These are phyloP conservation scores for Vicia faba DNA, from an alignment of 306 rosid genomes.

Conservation along the genomic window DNA sequence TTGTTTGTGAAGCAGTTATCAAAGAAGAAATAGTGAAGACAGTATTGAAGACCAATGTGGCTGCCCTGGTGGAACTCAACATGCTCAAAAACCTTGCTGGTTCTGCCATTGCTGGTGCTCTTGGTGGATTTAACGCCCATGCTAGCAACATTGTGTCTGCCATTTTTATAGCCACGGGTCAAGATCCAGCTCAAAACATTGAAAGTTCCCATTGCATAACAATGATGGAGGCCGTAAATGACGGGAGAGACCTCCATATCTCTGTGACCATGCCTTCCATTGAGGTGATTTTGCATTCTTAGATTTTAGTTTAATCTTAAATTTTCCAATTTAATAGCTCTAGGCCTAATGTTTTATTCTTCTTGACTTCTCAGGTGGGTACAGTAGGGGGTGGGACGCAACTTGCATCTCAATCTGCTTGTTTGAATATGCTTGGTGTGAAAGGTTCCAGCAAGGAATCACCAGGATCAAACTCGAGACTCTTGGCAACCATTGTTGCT, in stretches of 20 bases:
- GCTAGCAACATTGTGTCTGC: conserved; percentile 86
- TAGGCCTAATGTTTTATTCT: conserved; percentile 22
- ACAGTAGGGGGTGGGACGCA: conserved; percentile 85
- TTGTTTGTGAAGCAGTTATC: conserved; percentile 74
- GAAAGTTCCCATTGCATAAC: conserved; percentile 86
- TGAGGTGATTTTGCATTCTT: conserved; percentile 55
- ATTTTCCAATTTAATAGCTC: conserved; percentile 13
- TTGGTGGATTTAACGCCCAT: conserved; percentile 80
- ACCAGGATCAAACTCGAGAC: conserved; percentile 71
- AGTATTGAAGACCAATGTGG: conserved; percentile 67
- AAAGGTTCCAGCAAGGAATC: conserved; percentile 73
- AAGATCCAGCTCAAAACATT: conserved; percentile 82
- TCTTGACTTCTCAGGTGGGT: conserved; percentile 57
- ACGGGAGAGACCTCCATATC: conserved; percentile 72
- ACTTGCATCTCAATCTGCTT: conserved; percentile 83
- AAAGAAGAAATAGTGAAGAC: conserved; percentile 67
- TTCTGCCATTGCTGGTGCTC: conserved; percentile 74
- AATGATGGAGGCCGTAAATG: conserved; percentile 72
- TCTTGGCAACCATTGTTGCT: conserved; percentile 65
- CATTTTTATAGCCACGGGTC: conserved; percentile 78
- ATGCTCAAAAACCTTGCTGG: conserved; percentile 81
- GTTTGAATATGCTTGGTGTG: conserved; percentile 75
- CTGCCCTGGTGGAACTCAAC: conserved; percentile 72
- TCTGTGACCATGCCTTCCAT: conserved; percentile 81
- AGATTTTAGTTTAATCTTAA: not conserved